Base-by-base conservation (phyloP, 495 filamentous ascomycete species). In the Poronia punctata region DNA sequence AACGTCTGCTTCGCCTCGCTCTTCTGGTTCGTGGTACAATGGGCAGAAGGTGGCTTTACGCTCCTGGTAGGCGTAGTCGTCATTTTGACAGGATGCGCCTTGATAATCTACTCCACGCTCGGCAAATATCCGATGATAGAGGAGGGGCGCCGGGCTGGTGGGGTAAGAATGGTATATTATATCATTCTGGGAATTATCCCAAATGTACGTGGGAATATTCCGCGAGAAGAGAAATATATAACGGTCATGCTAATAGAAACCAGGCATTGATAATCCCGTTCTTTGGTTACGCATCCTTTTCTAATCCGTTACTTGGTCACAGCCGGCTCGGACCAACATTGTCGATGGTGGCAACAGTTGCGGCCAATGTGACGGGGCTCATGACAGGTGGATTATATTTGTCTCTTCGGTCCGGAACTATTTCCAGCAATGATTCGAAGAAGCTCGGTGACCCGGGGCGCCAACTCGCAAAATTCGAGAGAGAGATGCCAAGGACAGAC, bases 1-100 rank as follows among this genome's bases (percentile, higher is more conserved):
- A 54, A 61, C 28, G 53, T 67, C 26, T 72, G 68, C 47, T 56
- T 68, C 31, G 60, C 61, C 32, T 70, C 68, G 12, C 62, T 72
- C 10, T 72, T 72, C 46, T 72, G 65, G 66, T 71, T 71, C 35
- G 60, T 70, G 20, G 54, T 60, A n/a, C 62, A 61, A 41, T 72
- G 65, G 44, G 54, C 62, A 7, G 41, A 53, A 30, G 58, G 58
- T 3, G 67, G 63, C 32, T 69, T 70, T 29, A 57, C 45, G 4
- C 33, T 70, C 3, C 40, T 71, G 7, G 46, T 60, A 15, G 49
- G 45, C 11, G 66, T 71, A 7, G 35, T 46, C 12, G 35, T 48
- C 20, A 42, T 59, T 19, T 40, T 72, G 20, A 22, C 59, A 1
- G 35, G 51, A 8, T 64, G 62, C 29, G 43, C 37, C 18, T 38